A percentile compares a stretch with the other conserved stretches of the same genome.
phyloP scores from a whole-genome alignment of 805 yeast genomes.

The Nakazawaea ambrosiae region DNA sequence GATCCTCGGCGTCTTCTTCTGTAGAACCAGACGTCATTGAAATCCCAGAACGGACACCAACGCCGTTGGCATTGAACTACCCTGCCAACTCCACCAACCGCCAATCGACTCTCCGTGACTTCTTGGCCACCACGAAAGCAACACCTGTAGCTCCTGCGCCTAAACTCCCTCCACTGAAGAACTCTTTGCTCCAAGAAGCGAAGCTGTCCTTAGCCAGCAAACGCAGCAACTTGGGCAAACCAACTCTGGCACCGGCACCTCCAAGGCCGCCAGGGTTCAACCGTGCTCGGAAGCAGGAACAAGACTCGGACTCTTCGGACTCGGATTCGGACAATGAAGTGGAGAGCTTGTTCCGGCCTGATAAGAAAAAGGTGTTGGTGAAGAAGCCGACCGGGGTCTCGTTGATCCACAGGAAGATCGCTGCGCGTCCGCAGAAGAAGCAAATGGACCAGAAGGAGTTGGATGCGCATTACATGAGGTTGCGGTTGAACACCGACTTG shows the following conservation, averaged over 20 bases:
- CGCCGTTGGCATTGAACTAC: constrained; percentile 8
- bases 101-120: background rate
- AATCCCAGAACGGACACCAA: background rate
- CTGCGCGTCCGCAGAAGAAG: constrained; percentile 19
- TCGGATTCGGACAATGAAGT: constrained; percentile 16
- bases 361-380: constrained; percentile 11
- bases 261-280: constrained; percentile 14
- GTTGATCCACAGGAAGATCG: constrained; percentile 27
- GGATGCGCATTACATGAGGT: constrained; percentile 73
- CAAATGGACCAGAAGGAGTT: constrained; percentile 36
- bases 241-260: constrained; percentile 11
- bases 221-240: background rate
- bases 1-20: too few species aligned
- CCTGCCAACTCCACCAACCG: constrained; percentile 15
- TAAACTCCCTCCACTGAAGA: constrained; percentile 10
- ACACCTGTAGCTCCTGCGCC: constrained; percentile 8
- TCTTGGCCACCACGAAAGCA: background rate
- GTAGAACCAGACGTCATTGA: too few species aligned
- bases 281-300: constrained; percentile 13
- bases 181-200: constrained; percentile 8
- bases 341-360: constrained; percentile 1
- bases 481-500: constrained; percentile 70
- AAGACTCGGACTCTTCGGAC: constrained; percentile 22
- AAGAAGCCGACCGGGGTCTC: constrained; percentile 29
- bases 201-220: constrained; percentile 7